Base-by-base conservation (phyloP, 306 rosid species). In the Fragaria nilgerrensis region DNA sequence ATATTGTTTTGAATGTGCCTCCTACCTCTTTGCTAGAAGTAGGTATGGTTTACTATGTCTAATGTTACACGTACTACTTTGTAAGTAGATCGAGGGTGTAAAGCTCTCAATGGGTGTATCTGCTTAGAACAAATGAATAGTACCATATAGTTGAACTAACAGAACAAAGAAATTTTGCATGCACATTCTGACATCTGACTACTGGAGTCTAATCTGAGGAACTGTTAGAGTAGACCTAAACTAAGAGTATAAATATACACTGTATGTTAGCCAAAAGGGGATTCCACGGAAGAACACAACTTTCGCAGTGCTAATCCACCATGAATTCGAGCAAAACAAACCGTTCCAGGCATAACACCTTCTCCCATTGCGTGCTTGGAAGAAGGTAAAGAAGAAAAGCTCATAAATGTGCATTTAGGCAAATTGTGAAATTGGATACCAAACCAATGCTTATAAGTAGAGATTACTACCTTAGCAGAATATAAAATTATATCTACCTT, bases 1-100 rank as follows among this genome's bases (percentile, higher is more conserved):
- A 88, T 78, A 86, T 77, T 83, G 75, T 87, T 43, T 65, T 89
- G 85, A 89, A 89, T 16, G 89, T 91, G 52, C 87, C 90, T 77
- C 92, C 85, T 48, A 83, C 93, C 68, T 89, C 93, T 70, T 81
- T 88, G 86, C 74, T 93, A 16, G 96, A 93, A 80, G 95, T 91
- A 63, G 98, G 98, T 63, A 93, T 93, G 96, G 76, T 88, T 39
- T 93, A 91, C 79, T 80, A 88, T 77, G 95, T 93, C 64, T 93
- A 80, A 85, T 61, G 75, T 73, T 41, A 25, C 3, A 67, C 41
- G 47, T 37, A 64, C 43, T 64, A 16, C 23, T 37, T 22, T 41
- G 55, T 39, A 53, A 7, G 39, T 13, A 11, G 44, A 39, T 39
- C 7, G 53, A 73, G 36, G 41, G 75, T 77, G 75, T 79, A 79